Evolutionary conservation across 2,329 filamentous ascomycete species (phyloP).

Genomic region (Aspergillus japonicus): DNA sequence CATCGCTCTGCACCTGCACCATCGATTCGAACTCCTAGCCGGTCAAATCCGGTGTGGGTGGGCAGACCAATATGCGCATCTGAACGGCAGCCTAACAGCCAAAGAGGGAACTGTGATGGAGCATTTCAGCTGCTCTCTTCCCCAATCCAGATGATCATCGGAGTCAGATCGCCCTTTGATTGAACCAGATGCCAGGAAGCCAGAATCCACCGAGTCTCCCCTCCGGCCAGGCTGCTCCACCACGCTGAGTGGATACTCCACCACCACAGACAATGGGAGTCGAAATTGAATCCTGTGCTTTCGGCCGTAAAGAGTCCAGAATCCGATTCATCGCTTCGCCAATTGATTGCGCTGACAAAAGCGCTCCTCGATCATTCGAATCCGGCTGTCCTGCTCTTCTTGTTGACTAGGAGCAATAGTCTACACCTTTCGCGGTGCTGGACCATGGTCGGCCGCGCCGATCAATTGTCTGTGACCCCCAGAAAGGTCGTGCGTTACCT

Average conservation of each 20-base stretch:
- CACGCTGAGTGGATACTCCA: neutral
- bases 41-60: neutral
- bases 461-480: conserved; percentile 1
- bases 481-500: conserved; percentile 1
- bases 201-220: neutral
- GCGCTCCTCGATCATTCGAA: neutral
- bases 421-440: neutral
- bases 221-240: neutral
- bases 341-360: neutral
- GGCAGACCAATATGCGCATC: neutral
- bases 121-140: neutral
- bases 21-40: neutral
- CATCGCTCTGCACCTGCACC: neutral
- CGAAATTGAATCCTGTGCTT: neutral
- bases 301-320: neutral
- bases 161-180: neutral
- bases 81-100: neutral
- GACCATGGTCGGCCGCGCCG: neutral
- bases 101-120: neutral
- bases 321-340: neutral
- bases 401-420: neutral
- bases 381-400: neutral
- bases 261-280: neutral
- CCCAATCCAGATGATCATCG: neutral
- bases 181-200: neutral